Conservation (phyloP, 768 basidiomycete species). For the Hydnomerulius pinastri region DNA sequence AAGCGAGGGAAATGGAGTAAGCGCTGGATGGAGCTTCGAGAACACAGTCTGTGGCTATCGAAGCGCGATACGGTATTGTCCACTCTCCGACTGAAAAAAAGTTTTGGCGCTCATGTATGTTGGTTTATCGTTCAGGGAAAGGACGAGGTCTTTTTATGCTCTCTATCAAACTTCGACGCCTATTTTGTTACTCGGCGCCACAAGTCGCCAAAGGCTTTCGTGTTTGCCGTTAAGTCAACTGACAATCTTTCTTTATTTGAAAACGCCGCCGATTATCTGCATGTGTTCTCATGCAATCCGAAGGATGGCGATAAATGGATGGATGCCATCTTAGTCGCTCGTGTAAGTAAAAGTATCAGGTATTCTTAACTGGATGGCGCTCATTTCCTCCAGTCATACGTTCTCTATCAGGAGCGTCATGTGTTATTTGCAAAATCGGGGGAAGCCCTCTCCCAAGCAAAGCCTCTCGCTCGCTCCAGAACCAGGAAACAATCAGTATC, state of each 20-base stretch:
- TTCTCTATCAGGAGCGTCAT: slow-evolving; percentile 77
- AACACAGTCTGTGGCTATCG: slow-evolving; percentile 83
- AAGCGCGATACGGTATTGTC: slow-evolving; percentile 82
- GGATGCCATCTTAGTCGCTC: slow-evolving; percentile 76
- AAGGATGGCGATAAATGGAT: slow-evolving; percentile 78
- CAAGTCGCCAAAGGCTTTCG: slow-evolving; percentile 82
- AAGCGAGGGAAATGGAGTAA: slow-evolving; percentile 97
- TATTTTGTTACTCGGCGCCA: slow-evolving; percentile 76
- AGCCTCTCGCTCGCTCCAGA: slow-evolving; percentile 38
- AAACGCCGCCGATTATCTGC: slow-evolving; percentile 83
- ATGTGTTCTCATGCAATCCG: slow-evolving; percentile 78
- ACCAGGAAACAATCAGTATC: slow-evolving; percentile 38
- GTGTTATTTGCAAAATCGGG: slow-evolving; percentile 43
- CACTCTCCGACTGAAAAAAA: neutral
- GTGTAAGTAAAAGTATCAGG: slow-evolving; percentile 67
- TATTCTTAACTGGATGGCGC: slow-evolving; percentile 1
- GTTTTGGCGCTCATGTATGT: slow-evolving; percentile 6
- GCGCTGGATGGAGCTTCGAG: slow-evolving; percentile 83
- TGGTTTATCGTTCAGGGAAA: slow-evolving; percentile 59
- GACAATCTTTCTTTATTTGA: slow-evolving; percentile 88
- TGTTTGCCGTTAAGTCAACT: slow-evolving; percentile 87
- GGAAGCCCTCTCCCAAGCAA: slow-evolving; percentile 28
- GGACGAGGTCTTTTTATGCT: slow-evolving; percentile 81
- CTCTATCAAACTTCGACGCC: slow-evolving; percentile 86
- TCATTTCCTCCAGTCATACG: slow-evolving; percentile 63